Base-by-base conservation (phyloP, 139 green algal species). In the Picochlorum sp. region DNA sequence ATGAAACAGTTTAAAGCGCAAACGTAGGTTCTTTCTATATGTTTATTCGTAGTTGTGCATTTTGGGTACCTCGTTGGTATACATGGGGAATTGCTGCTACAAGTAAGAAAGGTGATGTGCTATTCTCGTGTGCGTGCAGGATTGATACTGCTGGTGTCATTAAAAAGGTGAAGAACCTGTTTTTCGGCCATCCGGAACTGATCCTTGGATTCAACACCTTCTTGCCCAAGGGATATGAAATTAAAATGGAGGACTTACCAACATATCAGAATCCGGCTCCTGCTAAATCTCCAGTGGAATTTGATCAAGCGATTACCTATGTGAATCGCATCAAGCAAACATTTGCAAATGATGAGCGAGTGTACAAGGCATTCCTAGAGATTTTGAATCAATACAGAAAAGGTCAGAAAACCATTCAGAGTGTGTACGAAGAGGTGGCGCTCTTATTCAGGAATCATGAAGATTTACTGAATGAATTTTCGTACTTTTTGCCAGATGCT, bases 151-250 rank as follows among this genome's bases (percentile, higher is more conserved):
- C 74, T 12, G 91, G 89, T 22, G 93, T 99, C 14, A 97, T 99
- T 51, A 54, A 74, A 33, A 86, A 85, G 22, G 93, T 99, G 33
- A 99, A 98, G 68, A 62, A 81, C 33, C 76, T 99, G 20, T 98
- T 99, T 64, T 77, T 81, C 28, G 93, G 93, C 16, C 87, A 99
- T 69, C 63, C 76, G 4, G 84, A 96, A 68, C 85, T 99, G 5
- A 96, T 99, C 50, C 73, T 99, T 35, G 93, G 93, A 25, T 99
- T 99, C 79, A 99, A 99, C 72, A 97, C 91, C 13, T 99, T 99
- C 69, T 71, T 99, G 51, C 93, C 93, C 10, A 93, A 86, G 80
- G 69, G 69, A 13, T 76, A 76, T 30, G 69, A 76, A 43, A 76
- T 76, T 51, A 37, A 45, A 5, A 9, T 76, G 43, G 63, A 72